These are phyloP conservation scores for Triticum urartu DNA, from an alignment of 176 grass and related monocot species.

Conservation along the genomic window DNA sequence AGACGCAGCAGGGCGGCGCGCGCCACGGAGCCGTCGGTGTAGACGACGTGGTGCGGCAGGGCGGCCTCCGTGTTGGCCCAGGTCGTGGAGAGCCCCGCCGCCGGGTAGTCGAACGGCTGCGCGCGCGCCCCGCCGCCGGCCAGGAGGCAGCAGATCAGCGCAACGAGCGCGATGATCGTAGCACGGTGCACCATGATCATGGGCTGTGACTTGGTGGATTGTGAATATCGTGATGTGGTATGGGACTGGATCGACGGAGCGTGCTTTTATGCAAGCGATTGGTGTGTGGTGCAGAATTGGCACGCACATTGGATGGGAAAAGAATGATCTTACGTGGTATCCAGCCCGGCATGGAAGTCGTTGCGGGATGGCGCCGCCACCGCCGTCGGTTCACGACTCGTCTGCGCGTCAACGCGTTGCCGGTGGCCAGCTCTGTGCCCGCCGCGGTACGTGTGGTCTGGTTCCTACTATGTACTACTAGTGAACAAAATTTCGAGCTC, in stretches of 20 bases:
- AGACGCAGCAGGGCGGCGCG: conserved; percentile 37
- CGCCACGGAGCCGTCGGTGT: conserved; percentile 42
- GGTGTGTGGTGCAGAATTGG: too few relatives aligned
- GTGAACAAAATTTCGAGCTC: too few relatives aligned
- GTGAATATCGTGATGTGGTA: background rate
- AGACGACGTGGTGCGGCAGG: conserved; percentile 27
- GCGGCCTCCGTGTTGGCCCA: conserved; percentile 41
- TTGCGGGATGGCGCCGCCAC: background rate
- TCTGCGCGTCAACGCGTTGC: background rate
- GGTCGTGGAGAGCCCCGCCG: background rate
- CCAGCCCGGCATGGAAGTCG: background rate
- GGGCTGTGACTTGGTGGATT: background rate
- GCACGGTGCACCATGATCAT: background rate
- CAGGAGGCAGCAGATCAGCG: background rate
- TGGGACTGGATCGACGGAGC: too few relatives aligned
- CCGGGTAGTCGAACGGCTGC: conserved; percentile 40
- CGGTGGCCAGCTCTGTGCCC: too few relatives aligned
- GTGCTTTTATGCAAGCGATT: background rate
- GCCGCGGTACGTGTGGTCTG: too few relatives aligned
- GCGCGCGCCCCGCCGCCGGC: background rate
- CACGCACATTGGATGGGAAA: too few relatives aligned
- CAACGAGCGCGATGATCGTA: background rate
- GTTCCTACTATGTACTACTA: too few relatives aligned
- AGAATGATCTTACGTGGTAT: background rate
- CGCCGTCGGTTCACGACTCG: background rate